Percentiles rank a stretch among this genome's conserved stretches.
Conservation (phyloP, 202 grass and related monocot genomes). For the Zizania palustris region DNA sequence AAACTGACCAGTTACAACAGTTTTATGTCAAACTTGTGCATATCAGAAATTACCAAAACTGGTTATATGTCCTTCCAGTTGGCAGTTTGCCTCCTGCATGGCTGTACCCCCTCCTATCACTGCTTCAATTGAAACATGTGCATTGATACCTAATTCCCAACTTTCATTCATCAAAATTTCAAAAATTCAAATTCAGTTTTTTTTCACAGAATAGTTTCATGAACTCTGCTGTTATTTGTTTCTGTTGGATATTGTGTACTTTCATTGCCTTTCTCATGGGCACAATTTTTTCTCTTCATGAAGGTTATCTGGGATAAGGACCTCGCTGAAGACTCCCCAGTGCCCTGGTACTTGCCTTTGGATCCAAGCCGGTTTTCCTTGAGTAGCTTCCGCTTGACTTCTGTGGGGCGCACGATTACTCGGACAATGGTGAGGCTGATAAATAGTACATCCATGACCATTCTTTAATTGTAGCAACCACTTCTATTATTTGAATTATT, state of each 20-base stretch:
- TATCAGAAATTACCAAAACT: no score
- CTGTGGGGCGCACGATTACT: conserved; percentile 75
- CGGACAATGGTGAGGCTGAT: conserved; percentile 66
- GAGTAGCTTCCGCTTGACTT: conserved; percentile 87
- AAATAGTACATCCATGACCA: neutral
- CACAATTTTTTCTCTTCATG: conserved; percentile 36
- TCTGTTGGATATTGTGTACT: conserved; percentile 37
- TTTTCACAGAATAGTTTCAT: neutral
- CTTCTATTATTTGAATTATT: neutral
- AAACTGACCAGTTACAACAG: neutral
- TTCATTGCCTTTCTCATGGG: neutral
- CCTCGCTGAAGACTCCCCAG: conserved; percentile 75
- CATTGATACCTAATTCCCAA: no score
- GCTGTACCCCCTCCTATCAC: no score
- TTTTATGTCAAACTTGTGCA: neutral
- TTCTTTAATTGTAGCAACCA: neutral
- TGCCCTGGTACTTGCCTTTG: conserved; percentile 92
- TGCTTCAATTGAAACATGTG: no score
- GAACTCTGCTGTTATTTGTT: conserved; percentile 10
- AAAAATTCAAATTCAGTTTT: no score
- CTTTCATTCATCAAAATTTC: no score
- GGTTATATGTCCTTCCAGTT: no score
- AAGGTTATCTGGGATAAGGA: conserved; percentile 96
- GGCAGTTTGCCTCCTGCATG: no score
- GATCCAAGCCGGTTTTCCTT: conserved; percentile 77